A percentile compares a stretch with the other conserved stretches of the same genome.
phyloP scores from a whole-genome alignment of 108 stramenopile species.

The Mediolabrus comicus region DNA sequence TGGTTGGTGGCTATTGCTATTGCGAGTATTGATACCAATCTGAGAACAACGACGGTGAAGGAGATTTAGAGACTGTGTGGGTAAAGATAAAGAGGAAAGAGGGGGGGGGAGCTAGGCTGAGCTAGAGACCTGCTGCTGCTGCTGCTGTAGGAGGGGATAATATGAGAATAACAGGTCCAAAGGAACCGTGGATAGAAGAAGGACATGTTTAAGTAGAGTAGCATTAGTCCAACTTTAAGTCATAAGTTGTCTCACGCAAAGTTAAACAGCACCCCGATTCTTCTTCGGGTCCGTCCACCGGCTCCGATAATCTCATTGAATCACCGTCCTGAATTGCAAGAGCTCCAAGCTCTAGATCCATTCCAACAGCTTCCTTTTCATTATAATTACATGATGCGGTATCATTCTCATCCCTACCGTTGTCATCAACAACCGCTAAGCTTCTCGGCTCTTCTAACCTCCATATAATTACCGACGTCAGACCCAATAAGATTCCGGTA shows the following conservation, averaged over 20 bases:
- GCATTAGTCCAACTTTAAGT: conserved; percentile 27
- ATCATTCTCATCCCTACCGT: neutral
- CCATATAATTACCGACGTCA: conserved; percentile 18
- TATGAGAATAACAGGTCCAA: neutral
- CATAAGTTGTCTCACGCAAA: conserved; percentile 23
- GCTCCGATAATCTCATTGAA: neutral
- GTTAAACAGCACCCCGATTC: conserved; percentile 18
- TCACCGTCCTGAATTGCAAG: neutral
- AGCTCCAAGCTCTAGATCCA: neutral
- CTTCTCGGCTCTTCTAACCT: conserved; percentile 16
- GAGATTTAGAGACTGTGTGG: too few species aligned
- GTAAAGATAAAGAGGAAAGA: too few species aligned
- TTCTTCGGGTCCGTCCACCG: conserved; percentile 7
- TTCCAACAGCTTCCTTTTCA: neutral
- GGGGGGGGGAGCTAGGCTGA: too few species aligned
- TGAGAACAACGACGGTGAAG: too few species aligned
- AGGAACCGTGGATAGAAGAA: neutral
- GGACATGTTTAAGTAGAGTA: neutral
- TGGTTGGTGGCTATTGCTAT: too few species aligned
- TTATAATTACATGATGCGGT: neutral
- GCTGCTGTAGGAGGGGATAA: too few species aligned
- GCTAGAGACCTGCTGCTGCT: too few species aligned
- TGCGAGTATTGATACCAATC: too few species aligned
- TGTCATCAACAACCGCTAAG: neutral
- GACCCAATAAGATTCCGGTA: conserved; percentile 6